phyloP scores from a whole-genome alignment of 2,329 filamentous ascomycete genomes.

The Curvularia spicifera region DNA sequence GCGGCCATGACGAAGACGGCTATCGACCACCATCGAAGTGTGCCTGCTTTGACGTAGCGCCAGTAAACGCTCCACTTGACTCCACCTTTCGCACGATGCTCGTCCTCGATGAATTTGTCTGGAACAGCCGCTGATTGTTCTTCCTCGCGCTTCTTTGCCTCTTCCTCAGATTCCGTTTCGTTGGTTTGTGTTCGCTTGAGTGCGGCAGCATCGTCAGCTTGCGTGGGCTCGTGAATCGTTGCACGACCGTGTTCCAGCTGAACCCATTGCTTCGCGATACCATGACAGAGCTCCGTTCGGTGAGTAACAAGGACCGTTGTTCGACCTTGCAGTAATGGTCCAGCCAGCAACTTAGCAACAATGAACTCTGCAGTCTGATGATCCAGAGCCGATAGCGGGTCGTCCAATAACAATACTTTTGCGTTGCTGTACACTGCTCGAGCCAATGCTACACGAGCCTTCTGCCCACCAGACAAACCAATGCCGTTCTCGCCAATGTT shows the following conservation, averaged over 20 bases:
- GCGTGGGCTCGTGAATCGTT: slow-evolving; percentile 49
- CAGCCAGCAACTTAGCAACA: slow-evolving; percentile 63
- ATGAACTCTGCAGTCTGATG: slow-evolving; percentile 70
- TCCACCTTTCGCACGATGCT: slow-evolving; percentile 74
- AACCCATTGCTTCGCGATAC: slow-evolving; percentile 75
- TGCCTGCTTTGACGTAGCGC: slow-evolving; percentile 83
- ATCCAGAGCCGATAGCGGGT: slow-evolving; percentile 66
- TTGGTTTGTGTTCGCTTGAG: slow-evolving; percentile 50
- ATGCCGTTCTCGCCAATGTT: slow-evolving; percentile 68
- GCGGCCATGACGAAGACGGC: slow-evolving; percentile 68
- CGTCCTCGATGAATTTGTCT: slow-evolving; percentile 80
- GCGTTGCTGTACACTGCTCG: slow-evolving; percentile 65
- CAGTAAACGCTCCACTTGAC: slow-evolving; percentile 80
- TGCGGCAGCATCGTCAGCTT: slow-evolving; percentile 54
- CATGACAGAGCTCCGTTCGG: slow-evolving; percentile 71
- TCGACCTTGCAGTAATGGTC: slow-evolving; percentile 60
- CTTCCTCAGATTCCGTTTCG: slow-evolving; percentile 45
- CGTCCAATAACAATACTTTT: slow-evolving; percentile 63
- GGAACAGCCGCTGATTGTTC: slow-evolving; percentile 62
- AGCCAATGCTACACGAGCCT: slow-evolving; percentile 66
- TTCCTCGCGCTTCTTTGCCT: slow-evolving; percentile 45
- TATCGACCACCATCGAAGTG: slow-evolving; percentile 72
- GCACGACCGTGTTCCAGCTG: slow-evolving; percentile 70
- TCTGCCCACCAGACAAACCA: slow-evolving; percentile 67
- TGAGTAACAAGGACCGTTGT: slow-evolving; percentile 68